Evolutionary conservation across 2,329 filamentous ascomycete species (phyloP), one percentile per base, ranked within the genome.

Genomic region (Grosmannia huntii): DNA sequence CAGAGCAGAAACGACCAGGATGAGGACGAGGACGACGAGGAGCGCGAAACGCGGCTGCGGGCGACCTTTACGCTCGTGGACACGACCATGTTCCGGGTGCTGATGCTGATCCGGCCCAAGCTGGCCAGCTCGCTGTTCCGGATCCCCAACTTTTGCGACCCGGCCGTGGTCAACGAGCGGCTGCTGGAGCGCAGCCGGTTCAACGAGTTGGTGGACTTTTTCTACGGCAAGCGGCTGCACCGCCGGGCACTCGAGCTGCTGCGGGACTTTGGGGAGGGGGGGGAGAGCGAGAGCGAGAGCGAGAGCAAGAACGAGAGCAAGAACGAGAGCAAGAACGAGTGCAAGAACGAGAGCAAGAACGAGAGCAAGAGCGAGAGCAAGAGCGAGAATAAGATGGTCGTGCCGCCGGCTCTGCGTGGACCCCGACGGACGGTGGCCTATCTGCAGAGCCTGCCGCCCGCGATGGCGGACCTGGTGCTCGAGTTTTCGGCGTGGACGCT

Each of bases 61-160:
- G 79, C 85, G 44, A 90, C 87, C 1, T 95, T 94, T 41, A 85
- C 82, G 55, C 75, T 96, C 2, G 90, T 97, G 7, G 94, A 99
- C 68, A 99, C 94, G 0, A 92, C 91, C 0, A 79, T 99, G 0
- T 97, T 99, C 75, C 84, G 92, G 19, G 87, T 90, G 0, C 95
- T 96, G 70, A 97, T 99, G 91, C 90, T 92, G 66, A 90, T 87
- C 4, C 85, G 85, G 9, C 92, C 94, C 5, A 84, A 86, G 6
- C 77, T 99, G 12, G 90, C 90, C 4, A 88, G 89, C 2, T 89
- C 91, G 0, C 79, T 99, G 0, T 97, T 99, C 74, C 90, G 94
- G 27, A 89, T 97, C 56, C 86, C 91, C 67, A 99, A 99, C 69
- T 97, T 96, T 68, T 97, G 94, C 70, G 92, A 99, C 65, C 92